These are phyloP conservation scores for Cyclostephanos invisitatus DNA, from an alignment of 108 stramenopile genomes.

Conservation along the genomic window DNA sequence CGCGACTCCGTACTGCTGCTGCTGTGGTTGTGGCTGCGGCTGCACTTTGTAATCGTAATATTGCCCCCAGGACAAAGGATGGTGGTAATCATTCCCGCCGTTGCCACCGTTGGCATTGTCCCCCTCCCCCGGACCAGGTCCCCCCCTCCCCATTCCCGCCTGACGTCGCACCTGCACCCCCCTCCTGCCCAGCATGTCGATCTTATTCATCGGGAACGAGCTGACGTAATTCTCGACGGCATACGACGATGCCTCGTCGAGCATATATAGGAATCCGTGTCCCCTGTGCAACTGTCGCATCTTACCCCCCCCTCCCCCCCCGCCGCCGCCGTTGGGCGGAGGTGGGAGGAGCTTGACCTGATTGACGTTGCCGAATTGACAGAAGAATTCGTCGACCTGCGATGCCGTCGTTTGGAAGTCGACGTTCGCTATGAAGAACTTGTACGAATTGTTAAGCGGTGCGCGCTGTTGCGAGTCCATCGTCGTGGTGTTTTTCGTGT, in stretches of 20 bases:
- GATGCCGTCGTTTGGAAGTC: slow-evolving; percentile 35
- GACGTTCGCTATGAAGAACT: slow-evolving; percentile 55
- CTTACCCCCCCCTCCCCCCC: not conserved
- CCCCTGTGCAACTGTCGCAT: slow-evolving; percentile 27
- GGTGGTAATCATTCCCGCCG: not conserved
- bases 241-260: slow-evolving; percentile 24
- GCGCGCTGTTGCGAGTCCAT: slow-evolving; percentile 5
- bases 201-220: slow-evolving; percentile 42
- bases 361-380: slow-evolving; percentile 47
- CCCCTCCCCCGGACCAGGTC: slow-evolving; percentile 22
- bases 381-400: slow-evolving; percentile 36
- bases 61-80: slow-evolving; percentile 7
- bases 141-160: slow-evolving; percentile 37
- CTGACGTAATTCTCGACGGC: slow-evolving; percentile 40
- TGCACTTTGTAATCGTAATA: slow-evolving; percentile 3
- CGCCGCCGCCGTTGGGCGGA: not conserved
- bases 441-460: slow-evolving; percentile 39
- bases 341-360: slow-evolving; percentile 46
- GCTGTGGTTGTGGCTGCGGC: slow-evolving; percentile 14
- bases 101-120: not conserved
- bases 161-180: slow-evolving; percentile 28
- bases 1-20: not conserved
- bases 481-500: too few species aligned
- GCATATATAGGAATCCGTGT: slow-evolving; percentile 54
- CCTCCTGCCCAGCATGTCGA: slow-evolving; percentile 34